These are phyloP conservation scores for Antitrichia curtipendula DNA, from an alignment of 225 moss, liverwort and hornwort species.

Conservation along the genomic window DNA sequence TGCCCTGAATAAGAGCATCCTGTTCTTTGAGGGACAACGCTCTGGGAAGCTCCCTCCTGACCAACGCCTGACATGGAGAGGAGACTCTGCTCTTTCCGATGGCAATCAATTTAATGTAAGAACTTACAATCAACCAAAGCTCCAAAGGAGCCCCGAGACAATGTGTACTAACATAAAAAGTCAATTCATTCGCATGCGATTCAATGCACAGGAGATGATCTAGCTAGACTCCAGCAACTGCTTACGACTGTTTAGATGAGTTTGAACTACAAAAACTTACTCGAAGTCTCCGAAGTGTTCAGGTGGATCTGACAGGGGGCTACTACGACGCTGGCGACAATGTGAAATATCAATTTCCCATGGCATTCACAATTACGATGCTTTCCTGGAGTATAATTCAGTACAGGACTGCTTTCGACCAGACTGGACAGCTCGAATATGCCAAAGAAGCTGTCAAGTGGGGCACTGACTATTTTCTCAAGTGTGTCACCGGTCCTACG, in stretches of 20 bases:
- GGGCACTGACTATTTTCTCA: conserved; percentile 90
- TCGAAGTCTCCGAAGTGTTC: not conserved
- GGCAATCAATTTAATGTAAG: conserved; percentile 11
- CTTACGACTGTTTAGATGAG: not conserved
- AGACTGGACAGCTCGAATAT: conserved; percentile 46
- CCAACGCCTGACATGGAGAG: conserved; percentile 35
- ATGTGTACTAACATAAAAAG: not conserved
- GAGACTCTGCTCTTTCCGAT: conserved; percentile 16
- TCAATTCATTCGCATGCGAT: not conserved
- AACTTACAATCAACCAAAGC: not conserved
- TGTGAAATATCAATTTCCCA: conserved; percentile 84
- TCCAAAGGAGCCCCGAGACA: not conserved
- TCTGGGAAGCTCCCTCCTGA: conserved; percentile 23
- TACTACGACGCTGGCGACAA: conserved; percentile 93
- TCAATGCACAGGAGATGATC: not conserved
- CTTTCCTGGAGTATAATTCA: conserved; percentile 76
- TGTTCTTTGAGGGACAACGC: conserved; percentile 33
- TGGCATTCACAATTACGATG: conserved; percentile 89
- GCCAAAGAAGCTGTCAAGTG: conserved; percentile 53
- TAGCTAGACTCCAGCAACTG: not conserved
- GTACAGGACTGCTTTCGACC: conserved; percentile 25
- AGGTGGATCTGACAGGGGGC: conserved; percentile 77
- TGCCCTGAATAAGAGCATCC: conserved; percentile 14
- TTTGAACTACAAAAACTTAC: not conserved
- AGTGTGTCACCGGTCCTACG: conserved; percentile 54